phyloP scores from a whole-genome alignment of 371 early-diverging fungal species.

The Mortierella sp. region DNA sequence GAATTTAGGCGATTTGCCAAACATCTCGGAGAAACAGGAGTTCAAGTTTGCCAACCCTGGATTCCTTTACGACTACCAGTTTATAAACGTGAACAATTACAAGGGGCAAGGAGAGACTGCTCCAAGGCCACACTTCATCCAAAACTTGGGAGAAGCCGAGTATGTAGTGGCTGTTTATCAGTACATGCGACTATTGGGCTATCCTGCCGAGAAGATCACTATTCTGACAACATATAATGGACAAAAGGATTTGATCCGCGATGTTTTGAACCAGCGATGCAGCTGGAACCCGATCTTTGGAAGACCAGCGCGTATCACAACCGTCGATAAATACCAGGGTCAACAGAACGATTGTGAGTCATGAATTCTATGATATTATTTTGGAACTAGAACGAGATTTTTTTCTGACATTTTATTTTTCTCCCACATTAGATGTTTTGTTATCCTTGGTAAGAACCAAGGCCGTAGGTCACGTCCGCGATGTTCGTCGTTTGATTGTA shows the following conservation, averaged over 20 bases:
- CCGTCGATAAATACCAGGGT: constrained; percentile 96
- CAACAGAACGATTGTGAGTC: constrained; percentile 91
- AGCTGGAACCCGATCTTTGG: constrained; percentile 86
- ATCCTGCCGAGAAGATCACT: constrained; percentile 87
- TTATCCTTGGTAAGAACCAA: constrained; percentile 95
- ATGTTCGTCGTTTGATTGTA: constrained; percentile 89
- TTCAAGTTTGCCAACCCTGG: constrained; percentile 85
- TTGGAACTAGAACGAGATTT: no score
- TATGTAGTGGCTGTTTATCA: constrained; percentile 93
- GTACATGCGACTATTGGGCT: constrained; percentile 96
- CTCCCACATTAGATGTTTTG: constrained; percentile 73
- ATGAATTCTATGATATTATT: not conserved
- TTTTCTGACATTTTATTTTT: not conserved
- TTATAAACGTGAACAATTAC: constrained; percentile 85
- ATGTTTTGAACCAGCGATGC: constrained; percentile 89
- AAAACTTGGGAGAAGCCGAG: constrained; percentile 98
- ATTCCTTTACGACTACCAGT: constrained; percentile 85
- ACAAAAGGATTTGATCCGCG: constrained; percentile 90
- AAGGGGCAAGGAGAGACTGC: constrained; percentile 86
- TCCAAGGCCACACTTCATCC: constrained; percentile 80
- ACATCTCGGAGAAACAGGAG: constrained; percentile 54
- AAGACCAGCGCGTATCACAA: constrained; percentile 78
- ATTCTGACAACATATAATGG: constrained; percentile 97
- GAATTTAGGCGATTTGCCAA: constrained; percentile 71
- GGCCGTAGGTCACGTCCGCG: constrained; percentile 91